Conservation (phyloP, 208 protist genomes). For the Leishmania major region DNA sequence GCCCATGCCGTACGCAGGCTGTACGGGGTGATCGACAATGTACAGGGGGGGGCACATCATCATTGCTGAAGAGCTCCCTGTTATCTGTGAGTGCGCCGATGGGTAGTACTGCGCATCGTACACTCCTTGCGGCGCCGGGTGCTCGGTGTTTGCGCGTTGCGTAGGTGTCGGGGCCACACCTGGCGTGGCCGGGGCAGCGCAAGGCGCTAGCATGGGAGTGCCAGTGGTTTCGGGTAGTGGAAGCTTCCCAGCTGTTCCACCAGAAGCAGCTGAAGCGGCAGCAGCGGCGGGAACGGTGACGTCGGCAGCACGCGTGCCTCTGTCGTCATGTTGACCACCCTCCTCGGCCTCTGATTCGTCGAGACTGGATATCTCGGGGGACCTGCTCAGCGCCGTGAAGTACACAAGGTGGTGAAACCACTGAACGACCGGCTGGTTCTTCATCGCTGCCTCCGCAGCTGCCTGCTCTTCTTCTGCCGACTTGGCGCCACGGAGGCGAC, state of each 20-base stretch:
- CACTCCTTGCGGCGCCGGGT: not conserved
- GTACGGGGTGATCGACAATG: not conserved
- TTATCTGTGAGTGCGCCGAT: not conserved
- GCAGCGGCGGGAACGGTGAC: not conserved
- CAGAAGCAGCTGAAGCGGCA: not conserved
- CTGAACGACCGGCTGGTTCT: not conserved
- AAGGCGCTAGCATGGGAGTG: not conserved
- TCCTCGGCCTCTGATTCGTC: not conserved
- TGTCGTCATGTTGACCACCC: not conserved
- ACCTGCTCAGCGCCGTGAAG: constrained; percentile 17
- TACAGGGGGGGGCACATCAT: not conserved
- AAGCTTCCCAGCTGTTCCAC: not conserved
- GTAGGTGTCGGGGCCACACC: not conserved
- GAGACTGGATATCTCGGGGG: constrained; percentile 3
- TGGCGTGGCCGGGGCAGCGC: not conserved
- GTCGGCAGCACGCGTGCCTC: not conserved
- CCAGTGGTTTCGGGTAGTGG: not conserved
- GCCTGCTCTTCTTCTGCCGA: not conserved
- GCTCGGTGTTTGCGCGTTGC: not conserved
- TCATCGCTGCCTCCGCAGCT: not conserved
- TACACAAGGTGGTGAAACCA: constrained; percentile 24
- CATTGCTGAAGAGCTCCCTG: not conserved
- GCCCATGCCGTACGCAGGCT: not conserved
- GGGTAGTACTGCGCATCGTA: not conserved
- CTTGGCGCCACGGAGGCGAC: not conserved